Evolutionary conservation across 805 yeast genomes (phyloP).

Genomic region (Blastobotrys chiropterorum): DNA sequence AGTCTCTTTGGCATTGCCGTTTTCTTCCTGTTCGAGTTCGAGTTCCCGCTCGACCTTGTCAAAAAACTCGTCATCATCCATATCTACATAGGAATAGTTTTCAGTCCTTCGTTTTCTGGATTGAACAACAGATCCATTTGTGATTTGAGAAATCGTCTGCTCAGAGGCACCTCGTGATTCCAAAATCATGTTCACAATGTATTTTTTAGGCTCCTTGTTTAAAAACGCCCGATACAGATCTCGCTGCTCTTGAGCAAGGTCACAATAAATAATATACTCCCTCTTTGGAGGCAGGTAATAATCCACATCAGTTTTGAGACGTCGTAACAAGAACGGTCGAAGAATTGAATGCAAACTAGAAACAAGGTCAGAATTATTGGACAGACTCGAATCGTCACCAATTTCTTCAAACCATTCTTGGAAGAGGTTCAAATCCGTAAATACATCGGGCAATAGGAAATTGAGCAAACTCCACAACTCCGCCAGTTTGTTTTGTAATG

Average conservation of each 20-base stretch:
- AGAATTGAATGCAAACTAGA: conserved; percentile 78
- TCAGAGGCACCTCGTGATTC: conserved; percentile 12
- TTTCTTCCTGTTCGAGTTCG: conserved; percentile 2
- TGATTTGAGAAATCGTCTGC: not conserved
- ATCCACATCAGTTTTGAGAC: conserved; percentile 71
- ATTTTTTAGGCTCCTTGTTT: conserved; percentile 32
- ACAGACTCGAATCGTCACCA: conserved; percentile 32
- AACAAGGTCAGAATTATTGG: conserved; percentile 43
- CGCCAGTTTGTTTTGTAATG: conserved; percentile 81
- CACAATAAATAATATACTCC: conserved; percentile 76
- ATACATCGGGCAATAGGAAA: conserved; percentile 87
- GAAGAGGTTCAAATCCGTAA: conserved; percentile 81
- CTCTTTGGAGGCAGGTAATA: conserved; percentile 76
- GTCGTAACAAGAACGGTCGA: conserved; percentile 78
- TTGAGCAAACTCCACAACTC: conserved; percentile 91
- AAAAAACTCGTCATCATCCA: conserved; percentile 29
- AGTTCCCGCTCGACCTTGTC: conserved; percentile 10
- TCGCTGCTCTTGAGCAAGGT: conserved; percentile 57
- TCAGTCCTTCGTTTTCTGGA: conserved; percentile 1
- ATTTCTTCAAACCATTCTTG: conserved; percentile 85
- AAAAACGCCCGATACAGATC: conserved; percentile 51
- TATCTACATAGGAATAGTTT: not conserved
- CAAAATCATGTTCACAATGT: conserved; percentile 25
- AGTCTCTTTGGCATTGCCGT: not conserved
- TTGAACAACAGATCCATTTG: not conserved